These are phyloP conservation scores for Diaporthe sp. DNA, from an alignment of 2,329 filamentous ascomycete genomes.

Conservation along the genomic window DNA sequence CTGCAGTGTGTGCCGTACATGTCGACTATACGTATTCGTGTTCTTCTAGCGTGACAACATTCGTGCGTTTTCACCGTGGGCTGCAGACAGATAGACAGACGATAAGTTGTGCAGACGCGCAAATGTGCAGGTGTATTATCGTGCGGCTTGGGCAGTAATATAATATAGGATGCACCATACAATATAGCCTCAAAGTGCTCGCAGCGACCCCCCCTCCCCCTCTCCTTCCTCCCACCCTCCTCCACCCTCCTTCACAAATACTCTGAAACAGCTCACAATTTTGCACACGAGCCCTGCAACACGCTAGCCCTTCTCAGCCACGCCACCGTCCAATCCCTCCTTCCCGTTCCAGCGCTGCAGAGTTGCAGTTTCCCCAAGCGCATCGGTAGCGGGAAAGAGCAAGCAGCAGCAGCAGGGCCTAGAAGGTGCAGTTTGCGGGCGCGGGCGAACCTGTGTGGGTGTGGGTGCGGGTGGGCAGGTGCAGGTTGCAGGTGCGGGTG, in stretches of 20 bases:
- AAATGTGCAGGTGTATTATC: not conserved
- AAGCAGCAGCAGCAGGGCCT: slow-evolving; percentile 12
- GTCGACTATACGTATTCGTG: too few relatives aligned
- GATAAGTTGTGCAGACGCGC: not conserved
- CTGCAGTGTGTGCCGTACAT: not conserved
- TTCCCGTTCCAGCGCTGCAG: slow-evolving; percentile 23
- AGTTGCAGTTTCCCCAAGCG: slow-evolving; percentile 17
- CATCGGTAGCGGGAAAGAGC: slow-evolving; percentile 7
- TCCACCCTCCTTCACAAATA: slow-evolving; percentile 28
- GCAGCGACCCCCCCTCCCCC: not conserved
- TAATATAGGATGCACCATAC: slow-evolving; percentile 7
- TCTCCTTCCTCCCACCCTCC: not conserved
- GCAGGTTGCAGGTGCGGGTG: not conserved
- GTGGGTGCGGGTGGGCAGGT: not conserved
- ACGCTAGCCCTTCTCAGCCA: slow-evolving; percentile 37
- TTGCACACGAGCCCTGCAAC: slow-evolving; percentile 30
- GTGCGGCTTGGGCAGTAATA: slow-evolving; percentile 11
- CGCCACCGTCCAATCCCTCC: slow-evolving; percentile 33
- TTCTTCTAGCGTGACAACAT: too few relatives aligned
- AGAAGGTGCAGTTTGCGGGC: not conserved
- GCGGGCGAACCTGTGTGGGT: too few relatives aligned
- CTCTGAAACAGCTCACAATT: slow-evolving; percentile 34
- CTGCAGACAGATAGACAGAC: not conserved
- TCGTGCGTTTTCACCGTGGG: not conserved
- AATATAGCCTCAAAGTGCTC: slow-evolving; percentile 22